These are phyloP conservation scores for Boletus sensibilis DNA, from an alignment of 768 basidiomycete species.

Conservation along the genomic window DNA sequence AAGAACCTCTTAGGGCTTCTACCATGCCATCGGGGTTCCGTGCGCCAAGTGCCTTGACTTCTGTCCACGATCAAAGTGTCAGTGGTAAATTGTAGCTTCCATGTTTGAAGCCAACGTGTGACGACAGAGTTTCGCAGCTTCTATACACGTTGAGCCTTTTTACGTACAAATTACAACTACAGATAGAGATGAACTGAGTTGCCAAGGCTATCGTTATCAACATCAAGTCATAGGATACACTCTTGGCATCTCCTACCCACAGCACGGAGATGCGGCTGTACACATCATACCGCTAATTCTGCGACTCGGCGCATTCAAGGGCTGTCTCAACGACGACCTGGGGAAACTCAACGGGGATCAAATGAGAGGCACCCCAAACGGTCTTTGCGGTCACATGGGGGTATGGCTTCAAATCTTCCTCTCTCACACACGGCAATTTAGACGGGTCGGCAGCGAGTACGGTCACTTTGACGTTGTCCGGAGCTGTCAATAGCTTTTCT, in stretches of 20 bases:
- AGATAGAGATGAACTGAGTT: too few species aligned
- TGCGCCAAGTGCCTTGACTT: too few species aligned
- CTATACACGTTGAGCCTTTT: too few species aligned
- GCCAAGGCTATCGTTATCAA: not conserved
- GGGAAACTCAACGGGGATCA: conserved; percentile 16
- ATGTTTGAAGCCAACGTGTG: too few species aligned
- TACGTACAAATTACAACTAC: too few species aligned
- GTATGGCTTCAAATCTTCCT: conserved; percentile 6
- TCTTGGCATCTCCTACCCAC: not conserved
- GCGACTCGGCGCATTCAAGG: not conserved
- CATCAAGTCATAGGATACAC: not conserved
- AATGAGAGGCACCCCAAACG: conserved; percentile 13
- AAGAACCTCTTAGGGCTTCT: too few species aligned
- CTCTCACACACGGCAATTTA: not conserved
- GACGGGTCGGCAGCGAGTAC: conserved; percentile 17
- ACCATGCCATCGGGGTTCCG: too few species aligned
- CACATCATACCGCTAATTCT: not conserved
- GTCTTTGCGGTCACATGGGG: conserved; percentile 1
- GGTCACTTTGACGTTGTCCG: conserved; percentile 10
- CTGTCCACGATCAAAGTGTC: too few species aligned
- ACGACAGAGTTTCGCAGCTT: too few species aligned
- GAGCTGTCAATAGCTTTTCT: not conserved
- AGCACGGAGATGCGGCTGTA: not conserved
- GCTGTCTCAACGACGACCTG: conserved; percentile 13
- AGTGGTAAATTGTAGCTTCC: too few species aligned